Evolutionary conservation across 2,329 filamentous ascomycete species (phyloP).

Genomic region (Helminthosporium solani): DNA sequence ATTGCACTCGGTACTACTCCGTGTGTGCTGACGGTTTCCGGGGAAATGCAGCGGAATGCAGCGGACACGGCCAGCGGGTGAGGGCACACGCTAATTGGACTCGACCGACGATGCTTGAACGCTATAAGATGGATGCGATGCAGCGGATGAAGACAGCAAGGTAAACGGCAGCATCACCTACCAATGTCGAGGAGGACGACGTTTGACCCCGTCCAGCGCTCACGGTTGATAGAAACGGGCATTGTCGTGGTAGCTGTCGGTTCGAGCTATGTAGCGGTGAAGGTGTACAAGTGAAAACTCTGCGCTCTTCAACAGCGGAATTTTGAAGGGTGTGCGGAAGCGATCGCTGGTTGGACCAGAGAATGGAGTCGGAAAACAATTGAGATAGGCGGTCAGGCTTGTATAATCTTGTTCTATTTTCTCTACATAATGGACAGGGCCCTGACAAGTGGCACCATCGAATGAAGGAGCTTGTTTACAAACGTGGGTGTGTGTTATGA

Average conservation of each 20-base stretch:
- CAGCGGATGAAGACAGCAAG: conserved; percentile 3
- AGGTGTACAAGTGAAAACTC: conserved; percentile 34
- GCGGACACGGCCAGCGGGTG: too few species aligned
- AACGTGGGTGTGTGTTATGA: too few species aligned
- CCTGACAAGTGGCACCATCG: conserved; percentile 5
- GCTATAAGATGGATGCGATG: too few species aligned
- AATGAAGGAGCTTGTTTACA: neutral
- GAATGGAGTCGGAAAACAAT: conserved; percentile 1
- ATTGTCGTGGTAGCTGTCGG: conserved; percentile 30
- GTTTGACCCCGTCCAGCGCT: conserved; percentile 42
- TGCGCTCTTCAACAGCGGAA: conserved; percentile 13
- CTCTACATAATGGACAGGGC: neutral
- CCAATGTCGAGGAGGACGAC: conserved; percentile 61
- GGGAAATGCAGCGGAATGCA: neutral
- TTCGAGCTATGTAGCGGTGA: conserved; percentile 30
- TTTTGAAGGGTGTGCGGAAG: conserved; percentile 23
- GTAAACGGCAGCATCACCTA: conserved; percentile 40
- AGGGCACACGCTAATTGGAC: conserved; percentile 7
- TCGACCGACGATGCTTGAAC: too few species aligned
- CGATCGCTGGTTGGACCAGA: conserved; percentile 30
- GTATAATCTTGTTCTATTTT: too few species aligned
- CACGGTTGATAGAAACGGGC: conserved; percentile 26
- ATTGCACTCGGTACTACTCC: too few species aligned
- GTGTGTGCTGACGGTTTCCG: conserved; percentile 14
- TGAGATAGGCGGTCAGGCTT: neutral